These are phyloP conservation scores for Penicillium brasilianum DNA, from an alignment of 2,329 filamentous ascomycete genomes.

Conservation along the genomic window DNA sequence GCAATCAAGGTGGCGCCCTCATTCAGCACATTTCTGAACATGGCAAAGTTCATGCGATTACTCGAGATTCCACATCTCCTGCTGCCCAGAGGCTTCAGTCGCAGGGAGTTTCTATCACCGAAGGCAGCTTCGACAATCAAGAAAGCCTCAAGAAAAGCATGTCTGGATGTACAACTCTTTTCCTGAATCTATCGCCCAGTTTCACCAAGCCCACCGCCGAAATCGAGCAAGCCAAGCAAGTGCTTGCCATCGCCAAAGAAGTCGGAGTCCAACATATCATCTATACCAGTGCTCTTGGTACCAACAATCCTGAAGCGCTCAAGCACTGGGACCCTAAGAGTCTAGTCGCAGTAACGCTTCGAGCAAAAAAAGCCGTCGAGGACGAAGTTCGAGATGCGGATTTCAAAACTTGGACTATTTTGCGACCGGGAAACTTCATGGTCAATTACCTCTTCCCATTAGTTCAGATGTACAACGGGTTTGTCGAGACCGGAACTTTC, in stretches of 20 bases:
- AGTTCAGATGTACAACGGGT: conserved; percentile 47
- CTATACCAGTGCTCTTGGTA: conserved; percentile 36
- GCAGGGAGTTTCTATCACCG: conserved; percentile 35
- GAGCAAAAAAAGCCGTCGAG: conserved; percentile 53
- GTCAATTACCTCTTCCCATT: conserved; percentile 55
- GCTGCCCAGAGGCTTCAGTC: conserved; percentile 35
- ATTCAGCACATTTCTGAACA: conserved; percentile 35
- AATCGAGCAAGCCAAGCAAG: conserved; percentile 33
- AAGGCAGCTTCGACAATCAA: conserved; percentile 41
- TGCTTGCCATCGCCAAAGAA: conserved; percentile 35
- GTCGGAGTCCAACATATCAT: conserved; percentile 41
- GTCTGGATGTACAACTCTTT: conserved; percentile 37
- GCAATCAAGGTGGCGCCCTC: conserved; percentile 38
- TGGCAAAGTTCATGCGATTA: conserved; percentile 41
- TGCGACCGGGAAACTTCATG: conserved; percentile 60
- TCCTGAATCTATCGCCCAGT: conserved; percentile 34
- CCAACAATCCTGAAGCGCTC: conserved; percentile 37
- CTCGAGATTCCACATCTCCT: conserved; percentile 34
- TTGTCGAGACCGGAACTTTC: conserved; percentile 48
- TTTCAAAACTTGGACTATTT: conserved; percentile 54
- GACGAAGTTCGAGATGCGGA: conserved; percentile 41
- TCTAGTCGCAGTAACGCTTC: conserved; percentile 38
- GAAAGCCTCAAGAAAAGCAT: conserved; percentile 35
- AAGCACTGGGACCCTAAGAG: conserved; percentile 33
- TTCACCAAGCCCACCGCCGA: conserved; percentile 23